phyloP scores from a whole-genome alignment of 2,329 filamentous ascomycete genomes.

The Fusarium foetens region DNA sequence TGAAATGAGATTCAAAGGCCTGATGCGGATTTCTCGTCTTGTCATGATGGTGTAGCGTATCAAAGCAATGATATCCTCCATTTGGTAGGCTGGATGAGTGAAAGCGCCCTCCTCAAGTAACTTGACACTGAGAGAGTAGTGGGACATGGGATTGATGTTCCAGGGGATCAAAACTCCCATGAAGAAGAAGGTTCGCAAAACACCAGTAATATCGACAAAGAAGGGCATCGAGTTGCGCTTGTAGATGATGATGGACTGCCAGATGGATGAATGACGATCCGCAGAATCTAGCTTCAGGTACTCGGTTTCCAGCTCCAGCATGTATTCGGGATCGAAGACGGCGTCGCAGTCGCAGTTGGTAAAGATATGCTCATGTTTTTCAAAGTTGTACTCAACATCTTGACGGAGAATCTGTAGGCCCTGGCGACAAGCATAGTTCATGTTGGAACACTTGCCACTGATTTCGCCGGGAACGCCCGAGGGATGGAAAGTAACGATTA shows the following conservation, averaged over 20 bases:
- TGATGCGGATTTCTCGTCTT: conserved; percentile 20
- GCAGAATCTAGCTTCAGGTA: conserved; percentile 20
- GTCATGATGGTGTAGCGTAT: conserved; percentile 30
- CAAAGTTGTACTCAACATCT: conserved; percentile 32
- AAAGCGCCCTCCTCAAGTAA: conserved; percentile 26
- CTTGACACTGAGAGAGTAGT: conserved; percentile 31
- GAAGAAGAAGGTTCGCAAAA: conserved; percentile 41
- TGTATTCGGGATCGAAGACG: conserved; percentile 39
- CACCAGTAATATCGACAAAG: conserved; percentile 41
- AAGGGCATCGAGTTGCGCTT: conserved; percentile 41
- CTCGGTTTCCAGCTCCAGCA: conserved; percentile 30
- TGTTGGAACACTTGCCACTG: conserved; percentile 27
- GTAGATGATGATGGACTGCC: conserved; percentile 41
- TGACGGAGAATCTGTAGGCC: conserved; percentile 19
- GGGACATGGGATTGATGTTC: conserved; percentile 35
- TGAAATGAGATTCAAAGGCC: conserved; percentile 27
- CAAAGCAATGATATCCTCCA: conserved; percentile 33
- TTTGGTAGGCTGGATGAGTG: conserved; percentile 28
- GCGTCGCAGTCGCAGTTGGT: conserved; percentile 42
- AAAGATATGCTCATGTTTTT: conserved; percentile 37
- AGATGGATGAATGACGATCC: conserved; percentile 40
- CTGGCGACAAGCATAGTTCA: conserved; percentile 31
- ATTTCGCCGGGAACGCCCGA: conserved; percentile 20
- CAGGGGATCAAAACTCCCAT: conserved; percentile 39
- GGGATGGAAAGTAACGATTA: conserved; percentile 27